Percentiles rank a stretch among this genome's conserved stretches.
These are phyloP conservation scores for Jackrogersella multiformis DNA, from an alignment of 495 filamentous ascomycete genomes.

Conservation along the genomic window DNA sequence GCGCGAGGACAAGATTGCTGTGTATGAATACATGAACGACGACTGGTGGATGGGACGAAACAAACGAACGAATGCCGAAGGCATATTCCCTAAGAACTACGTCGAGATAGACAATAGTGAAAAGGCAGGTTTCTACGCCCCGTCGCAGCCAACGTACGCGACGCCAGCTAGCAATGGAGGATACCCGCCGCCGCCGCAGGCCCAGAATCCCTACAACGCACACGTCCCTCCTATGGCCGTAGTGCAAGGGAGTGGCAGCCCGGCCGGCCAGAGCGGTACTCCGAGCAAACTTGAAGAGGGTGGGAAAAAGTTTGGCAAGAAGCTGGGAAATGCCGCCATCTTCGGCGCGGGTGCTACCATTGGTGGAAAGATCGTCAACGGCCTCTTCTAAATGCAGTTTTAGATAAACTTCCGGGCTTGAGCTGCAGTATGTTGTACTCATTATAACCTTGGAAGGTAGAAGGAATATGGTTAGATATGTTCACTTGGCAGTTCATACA, in stretches of 20 bases:
- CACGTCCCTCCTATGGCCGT: conserved; percentile 63
- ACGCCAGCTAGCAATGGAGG: conserved; percentile 31
- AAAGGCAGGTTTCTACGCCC: conserved; percentile 47
- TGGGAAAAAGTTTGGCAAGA: conserved; percentile 74
- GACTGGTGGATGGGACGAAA: conserved; percentile 97
- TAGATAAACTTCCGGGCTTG: neutral
- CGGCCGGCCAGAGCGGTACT: conserved; percentile 9
- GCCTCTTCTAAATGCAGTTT: conserved; percentile 74
- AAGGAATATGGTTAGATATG: neutral
- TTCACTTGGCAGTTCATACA: neutral
- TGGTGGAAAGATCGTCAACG: conserved; percentile 90
- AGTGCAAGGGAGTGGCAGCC: conserved; percentile 41
- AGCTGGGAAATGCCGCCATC: conserved; percentile 77
- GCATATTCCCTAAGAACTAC: conserved; percentile 90
- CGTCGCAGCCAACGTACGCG: conserved; percentile 46
- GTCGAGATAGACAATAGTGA: conserved; percentile 66
- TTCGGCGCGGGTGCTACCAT: conserved; percentile 90
- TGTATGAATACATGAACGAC: conserved; percentile 90
- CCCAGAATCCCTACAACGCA: conserved; percentile 58
- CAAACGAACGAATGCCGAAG: conserved; percentile 78
- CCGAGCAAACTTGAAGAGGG: conserved; percentile 61
- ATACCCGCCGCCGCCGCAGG: conserved; percentile 48
- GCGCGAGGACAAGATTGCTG: conserved; percentile 77
- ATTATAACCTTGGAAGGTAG: neutral
- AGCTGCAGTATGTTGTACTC: neutral